Evolutionary conservation across 495 filamentous ascomycete genomes (phyloP).

Genomic region (Friedmanniomyces simplex): DNA sequence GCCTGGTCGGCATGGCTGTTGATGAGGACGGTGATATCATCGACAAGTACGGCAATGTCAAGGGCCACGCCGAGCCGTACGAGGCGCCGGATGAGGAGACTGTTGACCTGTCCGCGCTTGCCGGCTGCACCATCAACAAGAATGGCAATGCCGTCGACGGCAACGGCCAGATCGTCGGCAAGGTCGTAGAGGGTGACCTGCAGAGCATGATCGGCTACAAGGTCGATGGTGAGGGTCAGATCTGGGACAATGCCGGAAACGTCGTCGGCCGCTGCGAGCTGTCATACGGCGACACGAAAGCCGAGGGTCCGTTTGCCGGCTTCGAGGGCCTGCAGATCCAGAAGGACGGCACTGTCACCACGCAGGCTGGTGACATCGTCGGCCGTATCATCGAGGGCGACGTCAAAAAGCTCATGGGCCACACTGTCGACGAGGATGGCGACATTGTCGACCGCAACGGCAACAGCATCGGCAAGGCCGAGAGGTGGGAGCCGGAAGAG

Average conservation of each 20-base stretch:
- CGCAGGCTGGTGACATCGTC: constrained; percentile 51
- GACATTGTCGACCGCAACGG: constrained; percentile 75
- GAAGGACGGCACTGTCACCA: constrained; percentile 66
- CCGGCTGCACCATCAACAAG: constrained; percentile 81
- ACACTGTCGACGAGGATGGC: constrained; percentile 71
- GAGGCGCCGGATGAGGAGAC: constrained; percentile 42
- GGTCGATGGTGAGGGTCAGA: constrained; percentile 70
- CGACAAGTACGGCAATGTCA: constrained; percentile 68
- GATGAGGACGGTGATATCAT: constrained; percentile 79
- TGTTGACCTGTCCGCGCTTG: constrained; percentile 57
- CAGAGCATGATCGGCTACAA: constrained; percentile 64
- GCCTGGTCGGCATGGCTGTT: constrained; percentile 62
- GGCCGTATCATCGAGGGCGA: constrained; percentile 68
- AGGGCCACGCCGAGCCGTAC: constrained; percentile 65
- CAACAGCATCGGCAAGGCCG: constrained; percentile 69
- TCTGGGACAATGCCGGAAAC: constrained; percentile 72
- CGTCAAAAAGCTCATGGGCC: constrained; percentile 57
- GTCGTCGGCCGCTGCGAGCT: constrained; percentile 69
- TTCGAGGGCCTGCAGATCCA: constrained; percentile 61
- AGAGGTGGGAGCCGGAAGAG: constrained; percentile 71
- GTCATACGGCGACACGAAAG: constrained; percentile 51
- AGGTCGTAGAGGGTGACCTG: constrained; percentile 62
- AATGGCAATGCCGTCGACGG: constrained; percentile 71
- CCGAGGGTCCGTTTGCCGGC: constrained; percentile 71
- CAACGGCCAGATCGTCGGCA: constrained; percentile 62